A percentile compares a stretch with the other conserved stretches of the same genome.
Conservation (phyloP, 371 early-diverging fungal genomes). For the Dentiscutata heterogama region DNA sequence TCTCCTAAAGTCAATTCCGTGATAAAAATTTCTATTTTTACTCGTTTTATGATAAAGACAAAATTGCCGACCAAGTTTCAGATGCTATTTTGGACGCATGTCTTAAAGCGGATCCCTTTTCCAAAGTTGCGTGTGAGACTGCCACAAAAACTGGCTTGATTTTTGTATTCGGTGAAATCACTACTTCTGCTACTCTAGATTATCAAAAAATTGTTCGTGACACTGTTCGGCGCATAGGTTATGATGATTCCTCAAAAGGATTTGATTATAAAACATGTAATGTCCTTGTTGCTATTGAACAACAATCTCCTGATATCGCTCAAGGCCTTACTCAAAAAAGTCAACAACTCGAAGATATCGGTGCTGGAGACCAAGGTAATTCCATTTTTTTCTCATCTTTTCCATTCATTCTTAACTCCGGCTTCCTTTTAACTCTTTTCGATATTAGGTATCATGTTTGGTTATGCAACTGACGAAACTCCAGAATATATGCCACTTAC, state of each 20-base stretch:
- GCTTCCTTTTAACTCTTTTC: background rate
- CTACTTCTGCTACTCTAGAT: slow-evolving; percentile 96
- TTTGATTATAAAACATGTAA: slow-evolving; percentile 99
- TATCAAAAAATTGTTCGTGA: slow-evolving; percentile 98
- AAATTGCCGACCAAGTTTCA: slow-evolving; percentile 99
- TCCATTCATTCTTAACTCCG: background rate
- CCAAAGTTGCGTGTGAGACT: slow-evolving; percentile 99
- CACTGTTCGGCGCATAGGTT: slow-evolving; percentile 98
- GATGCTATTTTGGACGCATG: slow-evolving; percentile 99
- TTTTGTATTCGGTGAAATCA: slow-evolving; percentile 99
- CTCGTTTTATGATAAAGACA: slow-evolving; percentile 72
- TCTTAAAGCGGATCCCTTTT: slow-evolving; percentile 93
- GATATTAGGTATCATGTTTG: slow-evolving; percentile 84
- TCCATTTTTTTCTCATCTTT: background rate
- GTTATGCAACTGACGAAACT: slow-evolving; percentile 99
- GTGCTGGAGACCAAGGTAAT: slow-evolving; percentile 98
- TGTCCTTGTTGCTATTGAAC: slow-evolving; percentile 98
- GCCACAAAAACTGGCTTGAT: slow-evolving; percentile 99
- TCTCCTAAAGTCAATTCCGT: background rate
- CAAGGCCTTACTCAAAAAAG: slow-evolving; percentile 94
- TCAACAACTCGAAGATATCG: slow-evolving; percentile 94
- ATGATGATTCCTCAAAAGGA: slow-evolving; percentile 97
- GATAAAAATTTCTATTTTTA: background rate
- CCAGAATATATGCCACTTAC: slow-evolving; percentile 99
- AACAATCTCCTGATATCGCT: slow-evolving; percentile 99